phyloP scores from a whole-genome alignment of 495 filamentous ascomycete species.

The Neurospora africana region DNA sequence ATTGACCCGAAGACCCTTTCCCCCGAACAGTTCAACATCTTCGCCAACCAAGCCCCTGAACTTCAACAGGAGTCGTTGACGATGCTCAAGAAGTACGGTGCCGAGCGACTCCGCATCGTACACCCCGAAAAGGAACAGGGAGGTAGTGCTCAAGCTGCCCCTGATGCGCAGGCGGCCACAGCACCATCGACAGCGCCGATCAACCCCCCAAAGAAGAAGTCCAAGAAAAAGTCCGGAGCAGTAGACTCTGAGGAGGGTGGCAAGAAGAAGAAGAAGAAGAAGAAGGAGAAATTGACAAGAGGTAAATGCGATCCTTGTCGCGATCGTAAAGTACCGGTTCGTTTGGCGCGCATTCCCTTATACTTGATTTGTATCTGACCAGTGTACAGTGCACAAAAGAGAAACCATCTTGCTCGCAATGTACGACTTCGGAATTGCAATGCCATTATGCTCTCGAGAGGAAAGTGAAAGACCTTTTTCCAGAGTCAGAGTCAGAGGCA shows the following conservation, averaged over 20 bases:
- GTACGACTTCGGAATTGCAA: slow-evolving; percentile 13
- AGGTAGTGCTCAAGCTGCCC: slow-evolving; percentile 14
- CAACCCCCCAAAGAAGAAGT: slow-evolving; percentile 12
- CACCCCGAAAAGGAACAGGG: slow-evolving; percentile 26
- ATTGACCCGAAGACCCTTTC: slow-evolving; percentile 34
- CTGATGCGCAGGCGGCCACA: slow-evolving; percentile 5
- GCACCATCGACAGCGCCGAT: neutral
- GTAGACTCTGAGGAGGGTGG: slow-evolving; percentile 3
- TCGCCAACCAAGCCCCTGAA: slow-evolving; percentile 37
- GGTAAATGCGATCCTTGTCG: slow-evolving; percentile 32
- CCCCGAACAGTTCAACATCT: slow-evolving; percentile 39
- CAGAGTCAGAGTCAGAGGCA: slow-evolving; percentile 12
- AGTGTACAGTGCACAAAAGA: slow-evolving; percentile 29
- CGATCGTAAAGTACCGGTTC: slow-evolving; percentile 17
- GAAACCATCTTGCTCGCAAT: slow-evolving; percentile 29
- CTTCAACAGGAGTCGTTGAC: slow-evolving; percentile 34
- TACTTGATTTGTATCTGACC: slow-evolving; percentile 1
- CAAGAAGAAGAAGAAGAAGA: slow-evolving; percentile 13
- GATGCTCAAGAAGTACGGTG: slow-evolving; percentile 36
- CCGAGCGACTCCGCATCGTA: slow-evolving; percentile 35
- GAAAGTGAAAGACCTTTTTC: neutral
- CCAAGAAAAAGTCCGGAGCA: slow-evolving; percentile 17
- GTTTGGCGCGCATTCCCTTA: neutral
- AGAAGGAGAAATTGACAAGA: slow-evolving; percentile 17
- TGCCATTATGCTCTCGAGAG: slow-evolving; percentile 29